phyloP scores from a whole-genome alignment of 2,329 filamentous ascomycete genomes.

The Diaporthe sp. region DNA sequence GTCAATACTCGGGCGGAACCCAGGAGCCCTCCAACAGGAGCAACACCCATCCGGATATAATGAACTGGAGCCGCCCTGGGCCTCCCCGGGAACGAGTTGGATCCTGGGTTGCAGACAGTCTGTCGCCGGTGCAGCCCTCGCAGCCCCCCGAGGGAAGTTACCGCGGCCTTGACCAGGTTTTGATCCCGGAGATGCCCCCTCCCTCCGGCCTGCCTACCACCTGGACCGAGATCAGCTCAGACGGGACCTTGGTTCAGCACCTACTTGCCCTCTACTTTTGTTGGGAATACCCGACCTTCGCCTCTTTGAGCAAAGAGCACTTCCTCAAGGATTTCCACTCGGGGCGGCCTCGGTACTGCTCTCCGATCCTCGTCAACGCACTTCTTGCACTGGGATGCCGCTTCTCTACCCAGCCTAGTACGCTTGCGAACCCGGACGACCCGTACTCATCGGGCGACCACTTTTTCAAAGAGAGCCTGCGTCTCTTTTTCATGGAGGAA shows the following conservation, averaged over 20 bases:
- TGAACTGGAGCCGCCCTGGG: constrained; percentile 56
- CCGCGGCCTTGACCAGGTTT: constrained; percentile 57
- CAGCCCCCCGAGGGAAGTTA: constrained; percentile 42
- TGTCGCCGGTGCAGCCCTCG: constrained; percentile 6
- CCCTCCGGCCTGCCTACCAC: constrained; percentile 53
- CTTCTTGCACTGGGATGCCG: constrained; percentile 74
- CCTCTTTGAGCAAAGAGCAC: constrained; percentile 76
- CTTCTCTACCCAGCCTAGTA: constrained; percentile 73
- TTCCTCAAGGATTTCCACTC: constrained; percentile 74
- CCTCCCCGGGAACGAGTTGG: constrained; percentile 59
- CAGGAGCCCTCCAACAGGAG: constrained; percentile 58
- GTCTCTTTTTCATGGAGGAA: constrained; percentile 67
- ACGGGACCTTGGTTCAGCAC: constrained; percentile 69
- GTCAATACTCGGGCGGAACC: constrained; percentile 51
- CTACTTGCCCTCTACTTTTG: constrained; percentile 77
- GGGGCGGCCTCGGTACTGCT: constrained; percentile 73
- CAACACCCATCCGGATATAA: constrained; percentile 57
- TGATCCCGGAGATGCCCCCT: constrained; percentile 58
- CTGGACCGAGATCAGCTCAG: constrained; percentile 72
- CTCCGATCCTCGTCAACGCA: constrained; percentile 73
- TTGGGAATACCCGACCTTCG: constrained; percentile 81
- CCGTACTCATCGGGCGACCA: constrained; percentile 76
- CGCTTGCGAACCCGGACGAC: constrained; percentile 70
- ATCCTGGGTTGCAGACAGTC: constrained; percentile 57
- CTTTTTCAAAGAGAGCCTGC: constrained; percentile 77